These are phyloP conservation scores for Botrytis medusae DNA, from an alignment of 2,329 filamentous ascomycete genomes.

Conservation along the genomic window DNA sequence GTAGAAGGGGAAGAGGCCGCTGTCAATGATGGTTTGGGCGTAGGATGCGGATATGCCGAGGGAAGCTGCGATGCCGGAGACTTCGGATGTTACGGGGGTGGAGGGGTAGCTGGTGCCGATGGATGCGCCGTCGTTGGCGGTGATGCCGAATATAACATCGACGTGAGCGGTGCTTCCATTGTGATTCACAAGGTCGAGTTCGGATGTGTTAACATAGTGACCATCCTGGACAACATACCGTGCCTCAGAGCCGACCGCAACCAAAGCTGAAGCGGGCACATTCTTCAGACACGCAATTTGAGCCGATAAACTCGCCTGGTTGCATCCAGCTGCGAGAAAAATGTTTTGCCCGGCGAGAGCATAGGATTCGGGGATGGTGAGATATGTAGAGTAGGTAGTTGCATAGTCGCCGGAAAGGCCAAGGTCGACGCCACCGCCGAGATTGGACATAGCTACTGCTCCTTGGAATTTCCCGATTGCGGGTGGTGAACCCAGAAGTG, in stretches of 20 bases:
- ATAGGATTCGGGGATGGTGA: conserved; percentile 52
- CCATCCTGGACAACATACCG: conserved; percentile 56
- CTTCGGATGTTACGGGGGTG: conserved; percentile 44
- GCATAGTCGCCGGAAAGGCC: conserved; percentile 50
- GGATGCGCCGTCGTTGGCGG: conserved; percentile 51
- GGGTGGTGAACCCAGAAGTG: conserved; percentile 49
- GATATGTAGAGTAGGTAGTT: conserved; percentile 55
- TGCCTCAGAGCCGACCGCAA: conserved; percentile 44
- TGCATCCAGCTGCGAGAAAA: conserved; percentile 50
- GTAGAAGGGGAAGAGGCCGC: conserved; percentile 50
- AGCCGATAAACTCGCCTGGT: conserved; percentile 42
- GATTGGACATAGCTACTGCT: conserved; percentile 51
- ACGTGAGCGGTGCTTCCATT: conserved; percentile 50
- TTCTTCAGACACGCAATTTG: conserved; percentile 50
- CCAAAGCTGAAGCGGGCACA: conserved; percentile 44
- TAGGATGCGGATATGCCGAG: conserved; percentile 48
- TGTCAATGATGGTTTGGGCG: conserved; percentile 45
- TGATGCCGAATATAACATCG: conserved; percentile 53
- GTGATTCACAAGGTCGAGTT: conserved; percentile 46
- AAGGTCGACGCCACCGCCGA: conserved; percentile 51
- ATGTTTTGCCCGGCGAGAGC: conserved; percentile 49
- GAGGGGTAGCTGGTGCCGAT: conserved; percentile 48
- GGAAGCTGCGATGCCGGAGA: conserved; percentile 46
- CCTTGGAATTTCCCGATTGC: conserved; percentile 50
- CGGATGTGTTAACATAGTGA: conserved; percentile 48